phyloP scores from a whole-genome alignment of 2,329 filamentous ascomycete genomes.

The Bisporella sp. region DNA sequence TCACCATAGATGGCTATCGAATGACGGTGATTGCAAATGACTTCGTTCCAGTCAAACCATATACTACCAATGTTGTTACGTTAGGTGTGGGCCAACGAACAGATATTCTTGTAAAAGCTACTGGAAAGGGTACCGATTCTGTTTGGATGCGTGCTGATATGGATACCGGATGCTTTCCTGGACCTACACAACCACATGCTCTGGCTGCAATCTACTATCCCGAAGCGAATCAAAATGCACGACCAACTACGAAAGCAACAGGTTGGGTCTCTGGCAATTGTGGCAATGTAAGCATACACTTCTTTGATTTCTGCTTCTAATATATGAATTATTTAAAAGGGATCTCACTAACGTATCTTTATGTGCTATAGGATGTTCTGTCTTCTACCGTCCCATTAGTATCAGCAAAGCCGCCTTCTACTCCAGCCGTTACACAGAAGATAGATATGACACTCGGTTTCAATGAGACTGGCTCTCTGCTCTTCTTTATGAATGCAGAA shows the following conservation, averaged over 20 bases:
- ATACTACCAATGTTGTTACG: conserved; percentile 52
- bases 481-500: conserved; percentile 44
- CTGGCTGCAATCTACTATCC: conserved; percentile 62
- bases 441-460: conserved; percentile 33
- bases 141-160: conserved; percentile 51
- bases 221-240: conserved; percentile 39
- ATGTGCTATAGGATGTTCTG: conserved; percentile 45
- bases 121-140: conserved; percentile 34
- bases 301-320: too few relatives aligned
- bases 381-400: conserved; percentile 43
- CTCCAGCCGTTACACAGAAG: conserved; percentile 26
- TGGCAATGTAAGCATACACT: conserved; percentile 4
- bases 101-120: conserved; percentile 39
- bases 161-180: conserved; percentile 39
- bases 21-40: conserved; percentile 61
- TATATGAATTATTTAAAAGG: too few relatives aligned
- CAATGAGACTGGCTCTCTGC: conserved; percentile 42
- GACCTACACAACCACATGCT: conserved; percentile 41
- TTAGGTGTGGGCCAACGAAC: conserved; percentile 43
- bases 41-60: conserved; percentile 54
- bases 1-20: conserved; percentile 42
- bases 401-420: conserved; percentile 34
- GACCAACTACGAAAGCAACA: conserved; percentile 44
- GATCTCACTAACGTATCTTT: too few relatives aligned
- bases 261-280: conserved; percentile 45